A percentile compares a stretch with the other conserved stretches of the same genome.
Evolutionary conservation across 208 protist species (phyloP).

Genomic region (Porcisia hertigi): DNA sequence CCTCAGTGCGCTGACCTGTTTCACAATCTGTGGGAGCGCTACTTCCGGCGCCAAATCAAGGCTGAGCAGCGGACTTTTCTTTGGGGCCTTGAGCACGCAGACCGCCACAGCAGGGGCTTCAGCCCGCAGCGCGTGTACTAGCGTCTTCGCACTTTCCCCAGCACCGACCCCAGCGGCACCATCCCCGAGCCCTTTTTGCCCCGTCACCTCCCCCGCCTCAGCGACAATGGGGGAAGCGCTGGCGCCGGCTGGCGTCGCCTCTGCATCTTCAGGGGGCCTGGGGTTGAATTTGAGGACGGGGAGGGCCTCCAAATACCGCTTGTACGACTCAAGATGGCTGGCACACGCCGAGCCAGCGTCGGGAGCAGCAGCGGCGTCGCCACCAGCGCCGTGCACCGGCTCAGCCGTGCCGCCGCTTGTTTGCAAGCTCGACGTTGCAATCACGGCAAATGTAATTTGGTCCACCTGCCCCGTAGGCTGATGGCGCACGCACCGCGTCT

Average conservation of each 20-base stretch:
- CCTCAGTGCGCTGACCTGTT: constrained; percentile 56
- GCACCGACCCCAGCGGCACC: neutral
- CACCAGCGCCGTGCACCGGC: neutral
- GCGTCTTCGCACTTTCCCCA: neutral
- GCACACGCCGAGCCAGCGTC: neutral
- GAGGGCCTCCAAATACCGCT: constrained; percentile 13
- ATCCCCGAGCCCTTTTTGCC: neutral
- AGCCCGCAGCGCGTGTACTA: neutral
- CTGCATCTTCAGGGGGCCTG: neutral
- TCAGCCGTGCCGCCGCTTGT: neutral
- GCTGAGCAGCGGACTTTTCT: constrained; percentile 37
- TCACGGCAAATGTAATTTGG: constrained; percentile 13
- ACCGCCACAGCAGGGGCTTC: constrained; percentile 39
- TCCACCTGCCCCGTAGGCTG: neutral
- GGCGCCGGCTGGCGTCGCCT: neutral
- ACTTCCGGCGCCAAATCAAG: constrained; percentile 38
- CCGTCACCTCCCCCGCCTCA: neutral
- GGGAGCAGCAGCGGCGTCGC: neutral
- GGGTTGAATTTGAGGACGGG: neutral
- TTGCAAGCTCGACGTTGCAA: constrained; percentile 13
- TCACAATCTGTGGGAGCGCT: constrained; percentile 55
- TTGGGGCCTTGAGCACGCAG: constrained; percentile 59
- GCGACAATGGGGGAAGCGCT: neutral
- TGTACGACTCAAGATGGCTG: constrained; percentile 6
- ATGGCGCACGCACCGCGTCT: constrained; percentile 16